Conservation (phyloP, 495 filamentous ascomycete genomes). For the Amniculicola lignicola region DNA sequence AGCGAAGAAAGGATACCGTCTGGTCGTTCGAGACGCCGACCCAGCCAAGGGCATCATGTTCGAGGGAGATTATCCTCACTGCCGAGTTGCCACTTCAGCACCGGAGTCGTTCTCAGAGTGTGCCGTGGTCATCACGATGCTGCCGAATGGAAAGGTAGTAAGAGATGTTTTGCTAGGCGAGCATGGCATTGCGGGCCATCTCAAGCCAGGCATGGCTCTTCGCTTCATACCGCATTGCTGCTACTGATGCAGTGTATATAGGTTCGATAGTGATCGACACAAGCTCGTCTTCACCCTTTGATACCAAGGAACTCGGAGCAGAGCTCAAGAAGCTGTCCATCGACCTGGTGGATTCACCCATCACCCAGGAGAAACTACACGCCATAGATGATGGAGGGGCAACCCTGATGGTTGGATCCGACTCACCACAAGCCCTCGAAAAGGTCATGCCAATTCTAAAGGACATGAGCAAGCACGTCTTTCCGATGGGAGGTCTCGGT, state of each 20-base stretch:
- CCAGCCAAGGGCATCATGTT: constrained; percentile 24
- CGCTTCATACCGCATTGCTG: not conserved
- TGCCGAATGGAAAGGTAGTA: constrained; percentile 37
- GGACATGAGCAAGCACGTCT: constrained; percentile 32
- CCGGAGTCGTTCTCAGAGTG: constrained; percentile 32
- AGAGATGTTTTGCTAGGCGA: constrained; percentile 35
- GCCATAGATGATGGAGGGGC: constrained; percentile 33
- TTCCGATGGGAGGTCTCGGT: constrained; percentile 32
- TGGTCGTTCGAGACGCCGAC: constrained; percentile 37
- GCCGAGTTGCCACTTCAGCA: constrained; percentile 16
- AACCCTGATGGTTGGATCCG: constrained; percentile 34
- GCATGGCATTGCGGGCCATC: constrained; percentile 28
- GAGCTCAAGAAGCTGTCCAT: constrained; percentile 33
- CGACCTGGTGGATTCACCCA: constrained; percentile 36
- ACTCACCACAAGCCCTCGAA: constrained; percentile 26
- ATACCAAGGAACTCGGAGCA: constrained; percentile 31
- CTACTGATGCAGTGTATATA: constrained; percentile 1
- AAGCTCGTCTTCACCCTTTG: constrained; percentile 36
- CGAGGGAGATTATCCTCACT: constrained; percentile 28
- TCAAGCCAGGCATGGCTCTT: constrained; percentile 27
- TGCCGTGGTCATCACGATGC: constrained; percentile 38
- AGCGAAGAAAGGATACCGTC: constrained; percentile 33
- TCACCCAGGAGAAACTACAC: constrained; percentile 37
- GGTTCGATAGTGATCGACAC: constrained; percentile 37
- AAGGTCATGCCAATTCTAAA: constrained; percentile 33